phyloP scores from a whole-genome alignment of 2,329 filamentous ascomycete genomes.

The Dothistroma septosporum region DNA sequence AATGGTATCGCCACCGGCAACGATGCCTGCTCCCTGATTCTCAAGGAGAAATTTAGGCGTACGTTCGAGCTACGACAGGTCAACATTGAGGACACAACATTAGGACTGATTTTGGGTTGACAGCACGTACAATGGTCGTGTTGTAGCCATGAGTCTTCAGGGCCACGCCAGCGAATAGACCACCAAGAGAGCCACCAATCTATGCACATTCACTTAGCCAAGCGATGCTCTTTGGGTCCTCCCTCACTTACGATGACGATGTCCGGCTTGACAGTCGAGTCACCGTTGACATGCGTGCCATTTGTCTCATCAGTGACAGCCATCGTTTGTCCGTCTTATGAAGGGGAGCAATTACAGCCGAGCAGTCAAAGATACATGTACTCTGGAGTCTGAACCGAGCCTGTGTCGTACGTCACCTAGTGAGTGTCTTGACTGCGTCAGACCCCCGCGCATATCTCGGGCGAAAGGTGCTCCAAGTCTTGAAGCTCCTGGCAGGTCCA shows the following conservation, averaged over 20 bases:
- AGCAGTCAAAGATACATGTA: too few species aligned
- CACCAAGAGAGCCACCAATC: constrained; percentile 31
- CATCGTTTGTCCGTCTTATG: neutral
- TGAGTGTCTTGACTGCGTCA: neutral
- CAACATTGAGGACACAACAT: neutral
- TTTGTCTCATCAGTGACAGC: neutral
- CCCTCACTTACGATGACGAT: constrained; percentile 23
- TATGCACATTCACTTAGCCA: constrained; percentile 5
- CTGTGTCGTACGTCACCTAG: neutral
- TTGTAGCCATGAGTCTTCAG: constrained; percentile 30
- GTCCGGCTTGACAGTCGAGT: constrained; percentile 16
- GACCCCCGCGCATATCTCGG: neutral
- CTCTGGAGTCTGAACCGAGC: too few species aligned
- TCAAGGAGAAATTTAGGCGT: constrained; percentile 41
- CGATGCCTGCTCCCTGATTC: constrained; percentile 47
- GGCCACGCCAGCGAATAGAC: constrained; percentile 29
- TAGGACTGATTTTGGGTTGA: neutral
- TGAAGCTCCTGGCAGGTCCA: neutral
- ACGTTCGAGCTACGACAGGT: constrained; percentile 35
- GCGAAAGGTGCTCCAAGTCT: neutral
- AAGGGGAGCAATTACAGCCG: neutral
- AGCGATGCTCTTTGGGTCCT: neutral
- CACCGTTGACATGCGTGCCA: neutral
- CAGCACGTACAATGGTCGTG: constrained; percentile 16
- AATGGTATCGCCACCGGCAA: constrained; percentile 44